These are phyloP conservation scores for Sarcomyxa edulis DNA, from an alignment of 768 basidiomycete species.

Conservation along the genomic window DNA sequence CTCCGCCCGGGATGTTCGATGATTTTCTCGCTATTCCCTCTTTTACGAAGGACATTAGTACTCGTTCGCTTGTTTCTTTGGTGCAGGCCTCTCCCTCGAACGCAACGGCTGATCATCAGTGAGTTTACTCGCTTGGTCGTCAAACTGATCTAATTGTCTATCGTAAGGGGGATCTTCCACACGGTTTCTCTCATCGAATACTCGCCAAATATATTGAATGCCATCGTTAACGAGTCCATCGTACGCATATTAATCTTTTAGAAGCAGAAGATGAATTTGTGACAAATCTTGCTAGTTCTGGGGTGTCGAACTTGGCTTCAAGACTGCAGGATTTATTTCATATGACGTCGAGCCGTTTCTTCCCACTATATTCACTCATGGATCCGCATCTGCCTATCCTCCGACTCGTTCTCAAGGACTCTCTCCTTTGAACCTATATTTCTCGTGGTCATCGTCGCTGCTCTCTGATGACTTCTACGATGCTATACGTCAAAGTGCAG, in stretches of 20 bases:
- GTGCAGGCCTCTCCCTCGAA: constrained; percentile 32
- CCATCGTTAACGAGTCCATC: constrained; percentile 36
- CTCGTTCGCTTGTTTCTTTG: constrained; percentile 35
- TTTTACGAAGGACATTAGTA: constrained; percentile 30
- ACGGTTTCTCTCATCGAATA: constrained; percentile 35
- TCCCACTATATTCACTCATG: constrained; percentile 32
- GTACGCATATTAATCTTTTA: constrained; percentile 20
- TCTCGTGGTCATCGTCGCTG: constrained; percentile 13
- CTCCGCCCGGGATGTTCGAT: constrained; percentile 46
- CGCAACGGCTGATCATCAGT: constrained; percentile 22
- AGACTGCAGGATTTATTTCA: constrained; percentile 27
- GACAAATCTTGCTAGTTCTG: constrained; percentile 39
- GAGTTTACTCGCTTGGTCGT: too few species aligned
- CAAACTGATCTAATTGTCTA: neutral
- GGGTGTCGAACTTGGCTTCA: constrained; percentile 26
- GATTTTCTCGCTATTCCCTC: constrained; percentile 40
- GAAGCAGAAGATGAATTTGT: too few species aligned
- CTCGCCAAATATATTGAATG: constrained; percentile 29
- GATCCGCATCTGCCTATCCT: constrained; percentile 38
- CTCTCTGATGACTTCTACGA: constrained; percentile 27
- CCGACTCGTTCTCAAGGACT: constrained; percentile 19
- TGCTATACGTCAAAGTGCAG: constrained; percentile 32
- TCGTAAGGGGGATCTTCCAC: constrained; percentile 27
- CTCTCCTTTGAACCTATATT: constrained; percentile 22
- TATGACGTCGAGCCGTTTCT: constrained; percentile 53